Base-by-base conservation (phyloP, 179 eudicot species). In the Drosera spatulata region DNA sequence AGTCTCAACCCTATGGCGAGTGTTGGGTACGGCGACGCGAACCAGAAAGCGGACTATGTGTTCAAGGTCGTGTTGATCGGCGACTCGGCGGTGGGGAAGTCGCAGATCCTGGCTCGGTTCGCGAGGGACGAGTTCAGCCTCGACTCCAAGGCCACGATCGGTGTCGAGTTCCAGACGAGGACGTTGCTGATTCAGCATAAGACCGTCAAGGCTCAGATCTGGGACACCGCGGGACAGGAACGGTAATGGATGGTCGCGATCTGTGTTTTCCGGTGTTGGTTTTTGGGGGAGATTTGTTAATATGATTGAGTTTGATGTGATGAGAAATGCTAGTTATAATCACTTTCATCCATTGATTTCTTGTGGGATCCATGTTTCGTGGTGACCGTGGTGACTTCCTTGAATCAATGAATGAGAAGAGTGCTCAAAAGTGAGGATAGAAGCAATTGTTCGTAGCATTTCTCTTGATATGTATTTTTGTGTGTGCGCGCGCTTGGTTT, bases 201-300 rank as follows among this genome's bases (percentile, higher is more conserved):
- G 69, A 77, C 71, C 3, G 82, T 82, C 9, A 85, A 85, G 79
- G 93, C 93, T 50, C 93, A 85, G 70, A 85, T 85, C 50, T 85
- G 93, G 93, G 93, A 85, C 33, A 22, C 33, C 33, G 33, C 33
- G 33, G 33, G 33, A 22, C 33, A 22, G 33, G 33, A 22, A 22
- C 59, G 83, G 88, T 63, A 88, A 86, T 61, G 86, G 88, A 13
- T 86, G 82, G 73, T 87, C 82, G 69, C 80, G 93, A 88, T 85
- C 49, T 41, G 56, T 22, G 33, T 22, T 22, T 22, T 22, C 33
- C 33, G 33, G 33, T 22, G 33, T 22, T 22, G 33, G 33, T 0
- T 22, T 22, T 22, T 22, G 0, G 1, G 33, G 33, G 33, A 22
- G 33, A 22, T 22, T 22, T 22, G 33, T 22, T 22, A 22, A 22